A percentile compares a stretch with the other conserved stretches of the same genome.
Evolutionary conservation across 1,284 basidiomycete genomes (phyloP).

Genomic region (Naganishia sp.): DNA sequence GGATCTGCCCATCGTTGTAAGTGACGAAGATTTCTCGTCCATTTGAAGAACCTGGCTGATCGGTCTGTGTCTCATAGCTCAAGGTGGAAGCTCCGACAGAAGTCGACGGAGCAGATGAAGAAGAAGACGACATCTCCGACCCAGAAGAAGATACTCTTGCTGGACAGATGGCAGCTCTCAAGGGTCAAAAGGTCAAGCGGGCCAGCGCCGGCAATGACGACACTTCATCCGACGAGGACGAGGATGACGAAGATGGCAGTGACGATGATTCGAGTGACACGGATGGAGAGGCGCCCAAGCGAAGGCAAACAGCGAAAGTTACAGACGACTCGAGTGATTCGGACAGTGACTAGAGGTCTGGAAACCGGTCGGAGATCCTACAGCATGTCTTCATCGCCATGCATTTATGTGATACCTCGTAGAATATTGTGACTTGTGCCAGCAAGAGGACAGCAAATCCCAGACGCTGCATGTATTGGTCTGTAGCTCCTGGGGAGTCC

Average conservation of each 20-base stretch:
- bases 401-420: neutral
- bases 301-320: slow-evolving; percentile 47
- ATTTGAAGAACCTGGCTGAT: neutral
- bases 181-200: slow-evolving; percentile 82
- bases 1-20: slow-evolving; percentile 68
- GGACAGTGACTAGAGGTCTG: slow-evolving; percentile 44
- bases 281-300: slow-evolving; percentile 44
- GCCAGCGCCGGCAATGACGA: slow-evolving; percentile 50
- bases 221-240: slow-evolving; percentile 48
- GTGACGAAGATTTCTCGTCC: slow-evolving; percentile 41
- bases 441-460: neutral
- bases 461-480: neutral
- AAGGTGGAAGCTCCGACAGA: slow-evolving; percentile 73
- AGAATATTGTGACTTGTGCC: neutral
- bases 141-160: slow-evolving; percentile 93
- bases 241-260: slow-evolving; percentile 60
- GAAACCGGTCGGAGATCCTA: neutral
- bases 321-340: slow-evolving; percentile 37
- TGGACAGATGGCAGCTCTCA: slow-evolving; percentile 98
- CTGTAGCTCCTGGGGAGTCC: no score
- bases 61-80: slow-evolving; percentile 58
- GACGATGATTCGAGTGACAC: slow-evolving; percentile 50
- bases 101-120: slow-evolving; percentile 62
- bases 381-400: neutral
- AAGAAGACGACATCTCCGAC: slow-evolving; percentile 90